phyloP scores from a whole-genome alignment of 1,284 basidiomycete species.

The Schizopora paradoxa region DNA sequence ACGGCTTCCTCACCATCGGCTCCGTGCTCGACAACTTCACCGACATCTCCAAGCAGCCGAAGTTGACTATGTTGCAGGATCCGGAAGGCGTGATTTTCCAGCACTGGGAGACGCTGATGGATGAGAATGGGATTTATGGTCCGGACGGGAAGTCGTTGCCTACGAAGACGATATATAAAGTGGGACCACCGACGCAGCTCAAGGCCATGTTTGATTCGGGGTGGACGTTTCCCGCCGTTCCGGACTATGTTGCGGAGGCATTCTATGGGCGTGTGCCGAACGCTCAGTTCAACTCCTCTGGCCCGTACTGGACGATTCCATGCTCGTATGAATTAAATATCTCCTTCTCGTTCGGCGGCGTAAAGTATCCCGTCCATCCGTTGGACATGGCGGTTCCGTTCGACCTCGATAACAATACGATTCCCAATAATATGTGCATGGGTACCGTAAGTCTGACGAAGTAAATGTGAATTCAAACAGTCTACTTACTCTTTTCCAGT shows the following conservation, averaged over 20 bases:
- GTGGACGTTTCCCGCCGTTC: slow-evolving; percentile 46
- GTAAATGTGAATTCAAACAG: background rate
- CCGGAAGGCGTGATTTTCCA: slow-evolving; percentile 33
- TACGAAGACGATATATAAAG: slow-evolving; percentile 38
- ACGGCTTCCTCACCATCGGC: slow-evolving; percentile 41
- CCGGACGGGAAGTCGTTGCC: slow-evolving; percentile 38
- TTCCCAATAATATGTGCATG: slow-evolving; percentile 35
- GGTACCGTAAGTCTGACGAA: slow-evolving; percentile 38
- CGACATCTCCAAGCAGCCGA: slow-evolving; percentile 38
- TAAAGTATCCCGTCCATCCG: slow-evolving; percentile 53
- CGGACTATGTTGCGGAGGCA: slow-evolving; percentile 46
- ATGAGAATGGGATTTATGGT: slow-evolving; percentile 45
- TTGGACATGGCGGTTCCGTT: slow-evolving; percentile 45
- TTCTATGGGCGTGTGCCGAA: slow-evolving; percentile 50
- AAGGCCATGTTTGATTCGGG: slow-evolving; percentile 65
- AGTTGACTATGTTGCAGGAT: slow-evolving; percentile 31
- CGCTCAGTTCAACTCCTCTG: slow-evolving; percentile 34
- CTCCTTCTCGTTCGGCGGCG: slow-evolving; percentile 51
- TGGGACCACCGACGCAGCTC: slow-evolving; percentile 38
- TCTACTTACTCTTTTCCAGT: slow-evolving; percentile 31
- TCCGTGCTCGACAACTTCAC: slow-evolving; percentile 38
- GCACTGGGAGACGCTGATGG: slow-evolving; percentile 49
- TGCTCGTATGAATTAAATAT: slow-evolving; percentile 57
- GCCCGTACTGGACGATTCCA: slow-evolving; percentile 48
- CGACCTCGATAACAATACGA: slow-evolving; percentile 16